phyloP scores from a whole-genome alignment of 257 asterid genomes.

The Jacaranda copaia region DNA sequence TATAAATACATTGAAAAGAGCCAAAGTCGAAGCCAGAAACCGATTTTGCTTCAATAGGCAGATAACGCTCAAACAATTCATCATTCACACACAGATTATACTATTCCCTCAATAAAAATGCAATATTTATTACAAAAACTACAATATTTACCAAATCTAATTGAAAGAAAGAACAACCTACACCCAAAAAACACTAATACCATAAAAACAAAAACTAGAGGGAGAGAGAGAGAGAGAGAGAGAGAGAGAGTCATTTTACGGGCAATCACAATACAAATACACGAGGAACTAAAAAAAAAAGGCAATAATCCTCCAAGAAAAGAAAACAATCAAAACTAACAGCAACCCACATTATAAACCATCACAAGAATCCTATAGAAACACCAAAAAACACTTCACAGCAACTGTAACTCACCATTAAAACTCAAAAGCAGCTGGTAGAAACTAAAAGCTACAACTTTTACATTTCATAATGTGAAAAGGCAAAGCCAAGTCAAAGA shows the following conservation, averaged over 20 bases:
- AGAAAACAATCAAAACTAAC: constrained; percentile 15
- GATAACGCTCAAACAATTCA: constrained; percentile 5
- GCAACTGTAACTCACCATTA: constrained; percentile 36
- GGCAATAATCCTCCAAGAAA: constrained; percentile 14
- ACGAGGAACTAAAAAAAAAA: constrained; percentile 24
- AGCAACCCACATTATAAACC: constrained; percentile 49
- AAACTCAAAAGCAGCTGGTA: constrained; percentile 30
- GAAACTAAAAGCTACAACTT: constrained; percentile 30
- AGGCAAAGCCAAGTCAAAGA: constrained; percentile 36
- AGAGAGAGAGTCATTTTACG: neutral
- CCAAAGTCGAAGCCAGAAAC: constrained; percentile 20
- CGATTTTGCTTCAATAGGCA: constrained; percentile 15
- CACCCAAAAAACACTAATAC: constrained; percentile 20
- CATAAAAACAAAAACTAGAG: neutral
- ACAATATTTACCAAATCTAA: constrained; percentile 31
- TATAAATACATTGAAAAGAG: constrained; percentile 6
- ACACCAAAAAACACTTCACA: constrained; percentile 15
- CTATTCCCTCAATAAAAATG: neutral
- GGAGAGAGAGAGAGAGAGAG: neutral
- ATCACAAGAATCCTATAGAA: constrained; percentile 31
- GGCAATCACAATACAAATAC: constrained; percentile 3
- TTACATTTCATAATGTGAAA: constrained; percentile 27
- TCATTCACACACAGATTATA: neutral
- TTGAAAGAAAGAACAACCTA: constrained; percentile 22
- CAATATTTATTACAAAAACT: constrained; percentile 14